Evolutionary conservation across 139 green algal genomes (phyloP).

Genomic region (Micromonas commoda): DNA sequence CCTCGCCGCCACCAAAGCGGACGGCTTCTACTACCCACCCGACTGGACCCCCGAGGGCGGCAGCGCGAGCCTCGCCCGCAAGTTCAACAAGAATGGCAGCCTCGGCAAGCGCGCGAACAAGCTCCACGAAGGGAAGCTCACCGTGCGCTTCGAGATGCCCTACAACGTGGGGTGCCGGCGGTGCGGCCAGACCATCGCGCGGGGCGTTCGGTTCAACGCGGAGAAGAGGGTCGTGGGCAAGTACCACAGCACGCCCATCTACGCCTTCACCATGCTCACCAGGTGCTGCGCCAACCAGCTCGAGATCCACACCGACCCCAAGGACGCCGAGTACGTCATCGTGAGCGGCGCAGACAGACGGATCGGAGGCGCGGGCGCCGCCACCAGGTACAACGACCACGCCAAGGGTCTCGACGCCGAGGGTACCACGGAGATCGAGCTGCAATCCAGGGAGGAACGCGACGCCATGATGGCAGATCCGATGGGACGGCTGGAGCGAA

Average conservation of each 20-base stretch:
- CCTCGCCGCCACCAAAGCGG: conserved; percentile 67
- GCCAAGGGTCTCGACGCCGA: background rate
- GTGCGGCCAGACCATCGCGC: conserved; percentile 83
- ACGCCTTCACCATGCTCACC: conserved; percentile 80
- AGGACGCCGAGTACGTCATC: conserved; percentile 77
- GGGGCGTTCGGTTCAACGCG: conserved; percentile 95
- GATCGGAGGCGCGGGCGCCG: background rate
- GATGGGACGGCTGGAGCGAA: background rate
- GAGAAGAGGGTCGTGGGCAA: conserved; percentile 85
- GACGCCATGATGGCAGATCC: background rate
- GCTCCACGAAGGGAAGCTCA: conserved; percentile 79
- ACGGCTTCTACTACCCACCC: conserved; percentile 90
- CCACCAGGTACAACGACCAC: background rate
- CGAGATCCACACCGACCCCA: conserved; percentile 87
- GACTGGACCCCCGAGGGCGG: conserved; percentile 7
- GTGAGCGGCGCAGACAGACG: conserved; percentile 50
- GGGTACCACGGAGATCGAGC: background rate
- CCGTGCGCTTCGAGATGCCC: conserved; percentile 95
- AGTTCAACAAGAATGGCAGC: conserved; percentile 41
- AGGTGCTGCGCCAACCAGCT: conserved; percentile 81
- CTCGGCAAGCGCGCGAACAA: conserved; percentile 79
- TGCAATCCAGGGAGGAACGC: background rate
- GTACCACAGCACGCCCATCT: conserved; percentile 89
- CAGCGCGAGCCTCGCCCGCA: background rate
- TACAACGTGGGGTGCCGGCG: conserved; percentile 90